A percentile compares a stretch with the other conserved stretches of the same genome.
phyloP scores from a whole-genome alignment of 805 yeast species.

The Trichomonascus vanleenenianus region DNA sequence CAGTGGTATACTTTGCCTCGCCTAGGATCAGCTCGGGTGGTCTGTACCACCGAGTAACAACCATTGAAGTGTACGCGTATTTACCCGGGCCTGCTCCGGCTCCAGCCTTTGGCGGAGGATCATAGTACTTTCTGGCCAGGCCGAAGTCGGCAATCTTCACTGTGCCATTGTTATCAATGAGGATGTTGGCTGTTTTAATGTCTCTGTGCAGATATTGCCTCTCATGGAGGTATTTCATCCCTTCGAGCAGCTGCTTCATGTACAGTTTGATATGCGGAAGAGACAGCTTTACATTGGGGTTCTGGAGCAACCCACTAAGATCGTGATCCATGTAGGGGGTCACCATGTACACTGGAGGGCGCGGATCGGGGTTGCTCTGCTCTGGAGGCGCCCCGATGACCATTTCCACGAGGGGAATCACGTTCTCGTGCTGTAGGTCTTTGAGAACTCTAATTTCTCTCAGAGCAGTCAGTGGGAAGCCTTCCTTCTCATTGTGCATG shows the following conservation, averaged over 20 bases:
- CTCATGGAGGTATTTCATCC: constrained; percentile 73
- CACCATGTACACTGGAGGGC: constrained; percentile 65
- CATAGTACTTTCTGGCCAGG: constrained; percentile 68
- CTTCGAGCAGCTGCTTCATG: constrained; percentile 67
- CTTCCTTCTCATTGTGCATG: constrained; percentile 67
- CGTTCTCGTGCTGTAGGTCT: constrained; percentile 57
- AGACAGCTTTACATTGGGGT: constrained; percentile 54
- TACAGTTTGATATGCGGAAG: constrained; percentile 75
- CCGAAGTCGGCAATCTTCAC: constrained; percentile 96
- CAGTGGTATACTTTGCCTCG: constrained; percentile 79
- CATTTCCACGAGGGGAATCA: constrained; percentile 74
- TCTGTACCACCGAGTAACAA: constrained; percentile 95
- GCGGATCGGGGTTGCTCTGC: constrained; percentile 6
- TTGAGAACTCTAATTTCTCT: constrained; percentile 84
- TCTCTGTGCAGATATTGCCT: constrained; percentile 70
- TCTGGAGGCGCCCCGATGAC: constrained; percentile 39
- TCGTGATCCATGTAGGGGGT: constrained; percentile 91
- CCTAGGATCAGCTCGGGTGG: constrained; percentile 92
- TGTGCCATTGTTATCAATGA: constrained; percentile 66
- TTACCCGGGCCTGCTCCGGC: constrained; percentile 39
- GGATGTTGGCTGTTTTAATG: constrained; percentile 91
- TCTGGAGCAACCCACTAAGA: constrained; percentile 80
- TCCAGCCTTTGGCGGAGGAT: constrained; percentile 45
- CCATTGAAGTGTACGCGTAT: constrained; percentile 51
- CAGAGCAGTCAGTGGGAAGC: constrained; percentile 89